Conservation (phyloP, 2,329 filamentous ascomycete species). For the Claviceps fusiformis region DNA sequence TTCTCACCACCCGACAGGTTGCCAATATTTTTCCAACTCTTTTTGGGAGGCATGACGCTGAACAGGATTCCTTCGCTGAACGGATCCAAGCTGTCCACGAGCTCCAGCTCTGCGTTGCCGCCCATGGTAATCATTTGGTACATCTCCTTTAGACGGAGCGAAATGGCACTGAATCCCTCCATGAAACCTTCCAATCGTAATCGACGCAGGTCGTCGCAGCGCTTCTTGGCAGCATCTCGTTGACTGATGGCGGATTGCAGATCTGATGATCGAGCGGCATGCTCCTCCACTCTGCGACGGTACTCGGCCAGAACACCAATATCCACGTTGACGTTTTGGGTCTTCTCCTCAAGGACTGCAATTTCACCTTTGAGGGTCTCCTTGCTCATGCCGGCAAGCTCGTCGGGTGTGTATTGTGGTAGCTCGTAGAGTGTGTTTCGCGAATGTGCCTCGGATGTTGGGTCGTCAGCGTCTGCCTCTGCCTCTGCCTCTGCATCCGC, state of each 20-base stretch:
- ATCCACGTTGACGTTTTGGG: constrained; percentile 76
- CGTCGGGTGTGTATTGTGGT: constrained; percentile 63
- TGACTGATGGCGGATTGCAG: constrained; percentile 62
- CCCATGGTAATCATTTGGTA: constrained; percentile 99
- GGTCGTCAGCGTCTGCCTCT: constrained; percentile 8
- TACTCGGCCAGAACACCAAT: constrained; percentile 82
- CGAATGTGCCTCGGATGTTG: constrained; percentile 14
- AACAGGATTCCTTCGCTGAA: constrained; percentile 96
- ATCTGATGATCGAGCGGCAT: constrained; percentile 69
- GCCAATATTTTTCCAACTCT: constrained; percentile 98
- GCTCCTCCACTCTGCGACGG: constrained; percentile 70
- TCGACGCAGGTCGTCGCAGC: constrained; percentile 81
- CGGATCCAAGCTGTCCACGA: constrained; percentile 90
- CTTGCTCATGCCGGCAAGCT: constrained; percentile 53
- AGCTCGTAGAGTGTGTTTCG: constrained; percentile 41
- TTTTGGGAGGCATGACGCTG: constrained; percentile 98
- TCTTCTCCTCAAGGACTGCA: constrained; percentile 51
- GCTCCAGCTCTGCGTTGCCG: constrained; percentile 91
- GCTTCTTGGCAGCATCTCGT: constrained; percentile 80
- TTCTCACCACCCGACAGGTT: constrained; percentile 96
- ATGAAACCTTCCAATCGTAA: constrained; percentile 93
- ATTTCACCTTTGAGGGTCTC: constrained; percentile 48
- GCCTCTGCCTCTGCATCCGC: constrained; percentile 8
- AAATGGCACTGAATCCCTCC: constrained; percentile 92
- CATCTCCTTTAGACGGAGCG: constrained; percentile 94